Percentiles rank a stretch among this genome's conserved stretches.
These are phyloP conservation scores for Eleusine indica DNA, from an alignment of 176 grass and related monocot species.

Conservation along the genomic window DNA sequence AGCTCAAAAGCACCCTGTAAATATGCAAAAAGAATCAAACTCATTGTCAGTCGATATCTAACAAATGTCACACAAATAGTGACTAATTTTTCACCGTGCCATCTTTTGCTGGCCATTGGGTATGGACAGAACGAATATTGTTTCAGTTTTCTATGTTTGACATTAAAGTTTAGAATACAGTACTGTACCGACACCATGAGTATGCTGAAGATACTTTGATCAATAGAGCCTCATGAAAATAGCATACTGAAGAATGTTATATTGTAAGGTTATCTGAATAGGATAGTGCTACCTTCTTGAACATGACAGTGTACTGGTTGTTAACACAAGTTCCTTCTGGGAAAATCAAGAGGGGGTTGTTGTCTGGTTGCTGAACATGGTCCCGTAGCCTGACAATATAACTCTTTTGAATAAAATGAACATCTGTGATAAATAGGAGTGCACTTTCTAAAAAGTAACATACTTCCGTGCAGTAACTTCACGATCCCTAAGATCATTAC, in stretches of 20 bases:
- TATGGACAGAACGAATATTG: neutral
- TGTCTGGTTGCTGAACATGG: slow-evolving; percentile 83
- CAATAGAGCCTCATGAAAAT: slow-evolving; percentile 16
- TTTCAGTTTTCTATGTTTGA: neutral
- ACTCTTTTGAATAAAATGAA: slow-evolving; percentile 3
- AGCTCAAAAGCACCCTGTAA: slow-evolving; percentile 96
- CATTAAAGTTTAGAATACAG: neutral
- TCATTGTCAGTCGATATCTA: neutral
- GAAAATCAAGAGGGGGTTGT: slow-evolving; percentile 93
- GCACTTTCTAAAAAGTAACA: neutral
- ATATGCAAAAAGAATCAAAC: slow-evolving; percentile 3
- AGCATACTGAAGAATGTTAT: neutral
- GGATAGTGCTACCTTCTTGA: slow-evolving; percentile 80
- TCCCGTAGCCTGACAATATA: slow-evolving; percentile 71
- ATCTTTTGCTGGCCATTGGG: neutral
- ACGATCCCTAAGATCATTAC: slow-evolving; percentile 92
- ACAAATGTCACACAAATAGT: neutral
- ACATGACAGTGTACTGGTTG: slow-evolving; percentile 98
- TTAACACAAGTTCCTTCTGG: slow-evolving; percentile 99
- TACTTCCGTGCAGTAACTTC: slow-evolving; percentile 90
- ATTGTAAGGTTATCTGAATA: neutral
- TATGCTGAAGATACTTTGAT: neutral
- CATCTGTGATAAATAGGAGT: neutral
- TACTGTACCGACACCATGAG: neutral
- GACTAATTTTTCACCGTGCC: neutral